Evolutionary conservation across 495 filamentous ascomycete genomes (phyloP).

Genomic region (Neurospora sp.): DNA sequence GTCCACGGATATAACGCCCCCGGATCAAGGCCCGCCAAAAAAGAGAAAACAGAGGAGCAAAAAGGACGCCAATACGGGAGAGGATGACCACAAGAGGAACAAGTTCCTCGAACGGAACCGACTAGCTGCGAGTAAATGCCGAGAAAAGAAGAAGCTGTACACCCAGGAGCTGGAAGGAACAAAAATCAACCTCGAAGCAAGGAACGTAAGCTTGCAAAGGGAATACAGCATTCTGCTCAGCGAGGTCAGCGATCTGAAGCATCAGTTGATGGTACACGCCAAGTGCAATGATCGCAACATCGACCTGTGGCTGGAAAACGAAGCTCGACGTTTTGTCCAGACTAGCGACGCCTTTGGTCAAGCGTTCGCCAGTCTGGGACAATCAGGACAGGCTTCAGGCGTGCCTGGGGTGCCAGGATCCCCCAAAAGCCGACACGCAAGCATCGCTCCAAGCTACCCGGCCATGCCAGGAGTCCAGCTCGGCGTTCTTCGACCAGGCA

Average conservation of each 20-base stretch:
- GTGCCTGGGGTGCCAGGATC: constrained; percentile 1
- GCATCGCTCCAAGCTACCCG: constrained; percentile 14
- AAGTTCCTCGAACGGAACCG: constrained; percentile 72
- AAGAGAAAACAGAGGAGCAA: constrained; percentile 9
- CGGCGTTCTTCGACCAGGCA: constrained; percentile 4
- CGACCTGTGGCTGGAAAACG: constrained; percentile 35
- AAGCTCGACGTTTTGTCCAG: constrained; percentile 31
- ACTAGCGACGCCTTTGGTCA: constrained; percentile 24
- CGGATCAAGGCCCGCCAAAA: constrained; percentile 11
- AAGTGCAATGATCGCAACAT: constrained; percentile 46
- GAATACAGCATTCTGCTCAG: constrained; percentile 30
- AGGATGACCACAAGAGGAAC: constrained; percentile 24
- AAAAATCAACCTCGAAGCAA: constrained; percentile 27
- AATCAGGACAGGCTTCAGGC: not conserved
- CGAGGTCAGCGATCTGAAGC: constrained; percentile 46
- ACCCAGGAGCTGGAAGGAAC: constrained; percentile 49
- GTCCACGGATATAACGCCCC: constrained; percentile 16
- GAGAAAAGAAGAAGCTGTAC: constrained; percentile 77
- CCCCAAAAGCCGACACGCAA: constrained; percentile 13
- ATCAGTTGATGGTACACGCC: constrained; percentile 48
- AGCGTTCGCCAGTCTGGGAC: constrained; percentile 13
- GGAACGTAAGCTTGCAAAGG: constrained; percentile 25
- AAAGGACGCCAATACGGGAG: constrained; percentile 5
- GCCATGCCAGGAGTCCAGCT: constrained; percentile 7
- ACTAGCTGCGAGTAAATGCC: constrained; percentile 75